A percentile compares a stretch with the other conserved stretches of the same genome.
Conservation (phyloP, 2,329 filamentous ascomycete species). For the Fusarium xyrophilum region DNA sequence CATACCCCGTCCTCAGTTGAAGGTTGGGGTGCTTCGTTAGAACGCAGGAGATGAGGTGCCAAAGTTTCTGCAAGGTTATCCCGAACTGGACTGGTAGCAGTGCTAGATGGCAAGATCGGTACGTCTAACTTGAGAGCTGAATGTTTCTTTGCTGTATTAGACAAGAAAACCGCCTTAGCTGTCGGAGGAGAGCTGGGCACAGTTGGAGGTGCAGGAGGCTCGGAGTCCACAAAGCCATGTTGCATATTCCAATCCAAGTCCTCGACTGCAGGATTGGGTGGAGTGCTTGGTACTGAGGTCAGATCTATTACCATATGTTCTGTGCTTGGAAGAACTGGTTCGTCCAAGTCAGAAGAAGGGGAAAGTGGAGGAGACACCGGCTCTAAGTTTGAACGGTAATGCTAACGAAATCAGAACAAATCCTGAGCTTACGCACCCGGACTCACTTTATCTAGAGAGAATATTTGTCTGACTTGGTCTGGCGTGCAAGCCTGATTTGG, state of each 20-base stretch:
- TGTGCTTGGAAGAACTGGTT: constrained; percentile 32
- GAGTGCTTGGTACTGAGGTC: constrained; percentile 44
- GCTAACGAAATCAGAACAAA: constrained; percentile 4
- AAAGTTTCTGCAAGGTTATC: background rate
- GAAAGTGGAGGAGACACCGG: constrained; percentile 43
- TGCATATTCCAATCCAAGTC: constrained; percentile 11
- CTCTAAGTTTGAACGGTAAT: background rate
- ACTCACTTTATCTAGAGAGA: constrained; percentile 19
- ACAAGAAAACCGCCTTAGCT: background rate
- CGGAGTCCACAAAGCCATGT: constrained; percentile 32
- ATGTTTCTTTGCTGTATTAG: background rate
- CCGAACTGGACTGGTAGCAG: background rate
- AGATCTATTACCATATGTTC: constrained; percentile 38
- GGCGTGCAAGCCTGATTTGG: background rate
- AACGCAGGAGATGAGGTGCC: background rate
- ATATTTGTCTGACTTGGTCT: background rate
- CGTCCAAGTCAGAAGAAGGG: constrained; percentile 30
- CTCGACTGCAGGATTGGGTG: constrained; percentile 2
- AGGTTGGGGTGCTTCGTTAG: background rate
- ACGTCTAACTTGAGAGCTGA: constrained; percentile 34
- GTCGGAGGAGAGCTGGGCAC: constrained; percentile 24
- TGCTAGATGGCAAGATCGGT: constrained; percentile 33
- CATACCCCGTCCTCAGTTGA: background rate
- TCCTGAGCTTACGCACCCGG: background rate
- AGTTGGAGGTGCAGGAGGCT: constrained; percentile 14